Conservation (phyloP, 208 protist genomes). For the Zelonia costaricensis region DNA sequence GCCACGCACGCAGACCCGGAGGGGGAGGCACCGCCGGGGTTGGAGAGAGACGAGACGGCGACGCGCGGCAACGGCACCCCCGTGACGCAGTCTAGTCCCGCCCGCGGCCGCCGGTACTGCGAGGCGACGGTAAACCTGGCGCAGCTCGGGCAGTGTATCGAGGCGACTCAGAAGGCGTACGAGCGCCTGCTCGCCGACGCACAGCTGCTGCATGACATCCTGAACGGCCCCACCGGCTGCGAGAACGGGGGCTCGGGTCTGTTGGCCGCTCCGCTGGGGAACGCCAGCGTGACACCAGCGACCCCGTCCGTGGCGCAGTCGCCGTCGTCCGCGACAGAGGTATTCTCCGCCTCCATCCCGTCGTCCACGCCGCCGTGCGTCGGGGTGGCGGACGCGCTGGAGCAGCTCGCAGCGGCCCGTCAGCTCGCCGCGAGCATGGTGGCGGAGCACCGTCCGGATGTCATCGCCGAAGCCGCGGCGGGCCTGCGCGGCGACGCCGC, state of each 20-base stretch:
- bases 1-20: no score
- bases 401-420: constrained; percentile 5
- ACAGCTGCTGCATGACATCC: constrained; percentile 41
- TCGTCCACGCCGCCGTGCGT: not conserved
- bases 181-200: constrained; percentile 42
- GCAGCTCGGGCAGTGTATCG: constrained; percentile 49
- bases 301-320: not conserved
- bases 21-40: not conserved
- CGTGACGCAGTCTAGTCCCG: no score
- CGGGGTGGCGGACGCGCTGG: constrained; percentile 1
- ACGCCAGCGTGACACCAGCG: not conserved
- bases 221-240: constrained; percentile 5
- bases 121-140: constrained; percentile 36
- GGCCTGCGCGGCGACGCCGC: not conserved
- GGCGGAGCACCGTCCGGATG: constrained; percentile 20
- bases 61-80: not conserved
- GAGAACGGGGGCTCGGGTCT: no score
- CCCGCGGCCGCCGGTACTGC: constrained; percentile 4
- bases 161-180: constrained; percentile 64
- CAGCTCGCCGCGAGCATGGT: constrained; percentile 32
- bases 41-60: not conserved
- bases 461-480: constrained; percentile 29
- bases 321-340: not conserved
- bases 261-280: no score
- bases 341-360: not conserved